These are phyloP conservation scores for Agapanthus africanus DNA, from an alignment of 106 monocot genomes.

Conservation along the genomic window DNA sequence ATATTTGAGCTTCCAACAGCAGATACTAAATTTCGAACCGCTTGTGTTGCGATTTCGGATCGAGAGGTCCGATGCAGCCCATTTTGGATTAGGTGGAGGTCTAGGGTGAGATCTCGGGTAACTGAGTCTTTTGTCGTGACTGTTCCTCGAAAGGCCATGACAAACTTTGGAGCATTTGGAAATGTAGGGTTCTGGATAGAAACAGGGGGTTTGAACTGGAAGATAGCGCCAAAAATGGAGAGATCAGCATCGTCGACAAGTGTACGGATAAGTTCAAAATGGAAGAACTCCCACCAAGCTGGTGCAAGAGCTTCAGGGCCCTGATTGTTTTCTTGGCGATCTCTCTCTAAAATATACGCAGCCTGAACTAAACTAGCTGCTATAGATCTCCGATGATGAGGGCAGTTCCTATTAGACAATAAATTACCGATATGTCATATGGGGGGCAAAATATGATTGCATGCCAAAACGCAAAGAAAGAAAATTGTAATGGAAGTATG, in stretches of 20 bases:
- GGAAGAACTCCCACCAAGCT: slow-evolving; percentile 87
- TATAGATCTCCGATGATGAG: slow-evolving; percentile 57
- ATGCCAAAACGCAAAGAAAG: background rate
- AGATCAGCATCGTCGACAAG: slow-evolving; percentile 79
- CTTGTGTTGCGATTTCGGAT: slow-evolving; percentile 65
- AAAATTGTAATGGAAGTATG: background rate
- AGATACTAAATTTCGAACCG: slow-evolving; percentile 52
- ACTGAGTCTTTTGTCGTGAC: slow-evolving; percentile 55
- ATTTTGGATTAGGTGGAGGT: slow-evolving; percentile 64
- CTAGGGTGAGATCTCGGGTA: slow-evolving; percentile 50
- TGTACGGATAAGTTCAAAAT: slow-evolving; percentile 49
- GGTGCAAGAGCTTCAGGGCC: slow-evolving; percentile 52
- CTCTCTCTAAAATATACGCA: slow-evolving; percentile 72
- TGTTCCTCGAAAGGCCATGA: slow-evolving; percentile 86
- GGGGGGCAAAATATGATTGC: background rate
- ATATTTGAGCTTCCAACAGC: slow-evolving; percentile 37
- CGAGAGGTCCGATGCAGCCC: slow-evolving; percentile 62
- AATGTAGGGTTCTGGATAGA: slow-evolving; percentile 14
- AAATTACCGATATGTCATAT: background rate
- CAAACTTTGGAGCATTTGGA: slow-evolving; percentile 44
- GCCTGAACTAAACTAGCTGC: slow-evolving; percentile 85
- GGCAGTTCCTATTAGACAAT: slow-evolving; percentile 33
- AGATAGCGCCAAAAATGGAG: slow-evolving; percentile 89
- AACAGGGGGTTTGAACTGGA: slow-evolving; percentile 33
- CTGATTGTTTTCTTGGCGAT: slow-evolving; percentile 52